These are phyloP conservation scores for Sporothrix phasma DNA, from an alignment of 2,329 filamentous ascomycete genomes.

Conservation along the genomic window DNA sequence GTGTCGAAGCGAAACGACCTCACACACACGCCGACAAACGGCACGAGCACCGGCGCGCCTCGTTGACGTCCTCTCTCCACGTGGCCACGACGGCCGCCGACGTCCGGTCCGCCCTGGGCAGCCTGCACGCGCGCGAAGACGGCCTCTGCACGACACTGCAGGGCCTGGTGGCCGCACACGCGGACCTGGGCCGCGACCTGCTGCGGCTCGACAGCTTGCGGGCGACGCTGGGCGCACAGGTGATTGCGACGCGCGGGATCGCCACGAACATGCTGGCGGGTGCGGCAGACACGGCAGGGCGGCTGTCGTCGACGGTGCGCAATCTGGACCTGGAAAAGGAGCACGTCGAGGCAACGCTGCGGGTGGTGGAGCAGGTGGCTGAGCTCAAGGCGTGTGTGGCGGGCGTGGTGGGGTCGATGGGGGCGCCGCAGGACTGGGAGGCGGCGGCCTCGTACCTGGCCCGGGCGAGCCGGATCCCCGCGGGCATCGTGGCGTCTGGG, in stretches of 20 bases:
- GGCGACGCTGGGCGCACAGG: conserved; percentile 78
- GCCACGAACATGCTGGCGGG: conserved; percentile 84
- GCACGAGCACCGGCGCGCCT: background rate
- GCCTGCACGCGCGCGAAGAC: conserved; percentile 67
- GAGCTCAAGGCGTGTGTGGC: conserved; percentile 96
- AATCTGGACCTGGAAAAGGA: conserved; percentile 84
- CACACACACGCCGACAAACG: background rate
- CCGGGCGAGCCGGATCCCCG: conserved; percentile 70
- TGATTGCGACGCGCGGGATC: conserved; percentile 70
- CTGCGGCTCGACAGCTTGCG: conserved; percentile 80
- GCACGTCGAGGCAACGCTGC: conserved; percentile 78
- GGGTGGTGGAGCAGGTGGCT: conserved; percentile 89
- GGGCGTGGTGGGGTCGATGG: conserved; percentile 92
- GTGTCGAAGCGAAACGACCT: background rate
- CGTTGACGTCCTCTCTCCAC: conserved; percentile 37
- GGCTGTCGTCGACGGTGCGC: conserved; percentile 79
- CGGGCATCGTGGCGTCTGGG: conserved; percentile 66
- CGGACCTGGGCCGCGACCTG: conserved; percentile 77
- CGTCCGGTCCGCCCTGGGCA: conserved; percentile 65
- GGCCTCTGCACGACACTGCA: conserved; percentile 65
- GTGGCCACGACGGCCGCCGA: conserved; percentile 67
- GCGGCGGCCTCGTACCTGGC: conserved; percentile 84
- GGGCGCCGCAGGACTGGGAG: conserved; percentile 96
- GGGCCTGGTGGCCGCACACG: conserved; percentile 68
- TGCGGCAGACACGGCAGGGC: conserved; percentile 73